Percentiles rank a stretch among this genome's conserved stretches.
These are phyloP conservation scores for Xerocomus tenax DNA, from an alignment of 1,284 basidiomycete genomes.

Conservation along the genomic window DNA sequence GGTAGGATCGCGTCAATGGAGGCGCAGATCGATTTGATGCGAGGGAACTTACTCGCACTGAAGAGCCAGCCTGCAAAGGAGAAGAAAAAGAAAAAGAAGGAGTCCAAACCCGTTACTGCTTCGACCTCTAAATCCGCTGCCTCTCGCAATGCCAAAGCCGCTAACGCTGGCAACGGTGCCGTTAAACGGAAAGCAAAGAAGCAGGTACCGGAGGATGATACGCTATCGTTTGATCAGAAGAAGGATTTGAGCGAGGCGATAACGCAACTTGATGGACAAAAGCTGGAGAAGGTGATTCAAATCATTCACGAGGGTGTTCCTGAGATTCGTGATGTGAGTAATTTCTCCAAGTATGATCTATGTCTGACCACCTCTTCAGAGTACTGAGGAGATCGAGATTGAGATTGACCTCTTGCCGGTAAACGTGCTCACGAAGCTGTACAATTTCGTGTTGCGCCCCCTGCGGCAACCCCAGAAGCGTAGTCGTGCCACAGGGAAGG, in stretches of 20 bases:
- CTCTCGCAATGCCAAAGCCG: conserved; percentile 40
- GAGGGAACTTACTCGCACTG: conserved; percentile 52
- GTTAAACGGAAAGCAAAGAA: conserved; percentile 54
- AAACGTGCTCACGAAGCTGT: conserved; percentile 78
- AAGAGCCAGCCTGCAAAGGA: conserved; percentile 48
- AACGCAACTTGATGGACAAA: conserved; percentile 64
- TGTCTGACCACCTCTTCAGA: conserved; percentile 40
- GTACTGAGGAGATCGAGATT: conserved; percentile 91
- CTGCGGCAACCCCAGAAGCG: conserved; percentile 57
- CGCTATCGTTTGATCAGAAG: conserved; percentile 86
- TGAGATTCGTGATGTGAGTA: conserved; percentile 79
- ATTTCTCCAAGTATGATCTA: not conserved
- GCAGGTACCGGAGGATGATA: conserved; percentile 54
- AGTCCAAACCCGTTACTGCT: conserved; percentile 46
- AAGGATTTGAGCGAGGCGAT: conserved; percentile 93
- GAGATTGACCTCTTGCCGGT: conserved; percentile 88
- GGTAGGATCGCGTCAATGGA: conserved; percentile 66
- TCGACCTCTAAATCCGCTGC: conserved; percentile 51
- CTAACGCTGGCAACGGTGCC: conserved; percentile 24
- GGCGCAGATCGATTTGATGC: conserved; percentile 65
- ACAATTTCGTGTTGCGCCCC: conserved; percentile 85
- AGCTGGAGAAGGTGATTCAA: conserved; percentile 76
- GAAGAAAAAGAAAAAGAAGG: conserved; percentile 60
- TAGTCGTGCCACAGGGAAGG: conserved; percentile 56
- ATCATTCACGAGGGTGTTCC: conserved; percentile 89